phyloP scores from a whole-genome alignment of 2,329 filamentous ascomycete genomes.

The Cladosporium sp. region DNA sequence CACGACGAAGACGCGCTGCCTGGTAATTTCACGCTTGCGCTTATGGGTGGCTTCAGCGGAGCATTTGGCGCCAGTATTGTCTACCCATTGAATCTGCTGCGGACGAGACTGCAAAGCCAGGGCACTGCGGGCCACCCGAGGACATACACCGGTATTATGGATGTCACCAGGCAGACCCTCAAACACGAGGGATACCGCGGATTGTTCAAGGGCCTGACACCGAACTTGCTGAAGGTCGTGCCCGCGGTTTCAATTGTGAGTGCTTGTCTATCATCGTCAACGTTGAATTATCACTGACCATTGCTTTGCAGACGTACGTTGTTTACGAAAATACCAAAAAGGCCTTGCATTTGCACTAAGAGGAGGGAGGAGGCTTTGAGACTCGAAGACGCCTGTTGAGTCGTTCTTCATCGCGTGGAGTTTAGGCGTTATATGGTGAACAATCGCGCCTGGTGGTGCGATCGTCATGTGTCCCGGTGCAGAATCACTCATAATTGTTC shows the following conservation, averaged over 20 bases:
- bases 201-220: conserved; percentile 90
- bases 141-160: conserved; percentile 85
- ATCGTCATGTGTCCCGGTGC: not conserved
- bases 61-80: conserved; percentile 91
- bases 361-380: not conserved
- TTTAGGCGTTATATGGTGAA: conserved; percentile 3
- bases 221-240: conserved; percentile 92
- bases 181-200: conserved; percentile 78
- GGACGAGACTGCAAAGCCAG: conserved; percentile 62
- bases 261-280: not conserved
- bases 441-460: not conserved
- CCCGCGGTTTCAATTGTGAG: conserved; percentile 80
- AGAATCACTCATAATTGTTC: not conserved
- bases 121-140: conserved; percentile 57
- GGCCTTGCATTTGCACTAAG: conserved; percentile 47
- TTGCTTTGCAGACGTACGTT: conserved; percentile 58
- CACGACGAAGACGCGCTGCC: conserved; percentile 76
- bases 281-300: not conserved
- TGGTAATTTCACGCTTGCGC: conserved; percentile 77
- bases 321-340: conserved; percentile 89
- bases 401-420: not conserved
- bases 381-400: not conserved
- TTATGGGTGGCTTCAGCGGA: conserved; percentile 86
- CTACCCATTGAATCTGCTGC: conserved; percentile 89
- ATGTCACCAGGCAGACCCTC: conserved; percentile 80